Evolutionary conservation across 2,329 filamentous ascomycete genomes (phyloP).

Genomic region (Pezicula radicicola): DNA sequence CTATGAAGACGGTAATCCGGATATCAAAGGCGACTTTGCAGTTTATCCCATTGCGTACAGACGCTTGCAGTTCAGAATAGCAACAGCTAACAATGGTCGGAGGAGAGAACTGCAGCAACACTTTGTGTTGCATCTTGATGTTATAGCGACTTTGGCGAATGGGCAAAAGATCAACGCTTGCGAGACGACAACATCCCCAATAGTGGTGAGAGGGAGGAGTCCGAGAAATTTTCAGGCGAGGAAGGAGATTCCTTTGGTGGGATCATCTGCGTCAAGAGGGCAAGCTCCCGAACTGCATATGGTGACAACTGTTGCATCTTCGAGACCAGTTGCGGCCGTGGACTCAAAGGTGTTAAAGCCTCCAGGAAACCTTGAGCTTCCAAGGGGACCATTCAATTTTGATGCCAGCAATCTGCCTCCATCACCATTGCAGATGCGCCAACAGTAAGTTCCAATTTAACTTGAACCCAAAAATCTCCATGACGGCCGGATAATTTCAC

Average conservation of each 20-base stretch:
- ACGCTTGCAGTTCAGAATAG: conserved; percentile 86
- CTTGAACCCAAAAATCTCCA: background rate
- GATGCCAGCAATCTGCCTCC: conserved; percentile 23
- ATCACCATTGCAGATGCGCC: conserved; percentile 24
- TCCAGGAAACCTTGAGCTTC: conserved; percentile 21
- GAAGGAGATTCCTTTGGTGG: conserved; percentile 78
- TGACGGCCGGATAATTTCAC: background rate
- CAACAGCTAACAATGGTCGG: conserved; percentile 93
- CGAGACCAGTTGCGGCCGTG: conserved; percentile 10
- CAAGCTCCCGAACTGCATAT: conserved; percentile 27
- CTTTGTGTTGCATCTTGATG: conserved; percentile 85
- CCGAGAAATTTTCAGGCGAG: conserved; percentile 92
- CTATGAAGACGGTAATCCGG: conserved; percentile 46
- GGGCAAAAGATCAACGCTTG: conserved; percentile 79
- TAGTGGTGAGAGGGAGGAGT: conserved; percentile 90
- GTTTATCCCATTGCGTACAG: conserved; percentile 95
- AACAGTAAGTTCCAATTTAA: conserved; percentile 20
- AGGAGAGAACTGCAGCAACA: conserved; percentile 95
- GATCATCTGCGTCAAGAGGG: conserved; percentile 29
- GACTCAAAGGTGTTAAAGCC: conserved; percentile 21
- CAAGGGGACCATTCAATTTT: conserved; percentile 29
- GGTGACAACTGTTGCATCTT: conserved; percentile 18
- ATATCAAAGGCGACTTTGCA: conserved; percentile 63
- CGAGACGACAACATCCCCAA: conserved; percentile 82
- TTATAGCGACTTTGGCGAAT: conserved; percentile 78